A percentile compares a stretch with the other conserved stretches of the same genome.
These are phyloP conservation scores for Oryza coarctata DNA, from an alignment of 176 grass and related monocot genomes.

Conservation along the genomic window DNA sequence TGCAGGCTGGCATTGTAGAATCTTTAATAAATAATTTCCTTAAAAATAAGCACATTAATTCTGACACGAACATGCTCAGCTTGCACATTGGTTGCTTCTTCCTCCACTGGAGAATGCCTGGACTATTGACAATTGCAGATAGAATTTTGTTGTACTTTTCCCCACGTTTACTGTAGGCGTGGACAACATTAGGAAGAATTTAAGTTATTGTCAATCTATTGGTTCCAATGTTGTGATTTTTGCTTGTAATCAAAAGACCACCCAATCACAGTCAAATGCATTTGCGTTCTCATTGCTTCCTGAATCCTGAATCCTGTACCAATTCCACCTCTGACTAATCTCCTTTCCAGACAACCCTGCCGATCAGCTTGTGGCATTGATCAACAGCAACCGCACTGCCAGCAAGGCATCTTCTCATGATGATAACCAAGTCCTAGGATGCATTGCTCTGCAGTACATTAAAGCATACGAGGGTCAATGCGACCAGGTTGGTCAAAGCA, in stretches of 20 bases:
- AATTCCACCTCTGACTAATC: background rate
- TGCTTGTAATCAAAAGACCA: background rate
- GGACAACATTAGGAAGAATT: background rate
- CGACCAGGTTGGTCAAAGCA: slow-evolving; percentile 47
- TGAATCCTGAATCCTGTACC: slow-evolving; percentile 3
- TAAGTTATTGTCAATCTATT: background rate
- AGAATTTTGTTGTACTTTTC: background rate
- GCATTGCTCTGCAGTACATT: slow-evolving; percentile 89
- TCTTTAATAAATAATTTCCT: background rate
- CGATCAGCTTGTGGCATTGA: slow-evolving; percentile 62
- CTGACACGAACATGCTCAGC: background rate
- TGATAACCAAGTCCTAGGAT: slow-evolving; percentile 78
- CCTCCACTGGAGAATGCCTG: background rate
- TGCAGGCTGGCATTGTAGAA: background rate
- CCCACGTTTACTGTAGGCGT: background rate
- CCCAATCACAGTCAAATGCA: background rate
- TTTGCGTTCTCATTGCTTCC: background rate
- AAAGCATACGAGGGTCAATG: slow-evolving; percentile 86
- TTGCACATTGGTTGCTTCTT: background rate
- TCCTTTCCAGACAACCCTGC: slow-evolving; percentile 72
- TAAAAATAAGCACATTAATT: background rate
- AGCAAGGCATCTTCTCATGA: slow-evolving; percentile 60
- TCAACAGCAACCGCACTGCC: slow-evolving; percentile 82
- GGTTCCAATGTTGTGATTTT: slow-evolving; percentile 1
- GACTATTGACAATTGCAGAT: background rate